Conservation (phyloP, 1,284 basidiomycete genomes). For the Boletellus deceptivus region DNA sequence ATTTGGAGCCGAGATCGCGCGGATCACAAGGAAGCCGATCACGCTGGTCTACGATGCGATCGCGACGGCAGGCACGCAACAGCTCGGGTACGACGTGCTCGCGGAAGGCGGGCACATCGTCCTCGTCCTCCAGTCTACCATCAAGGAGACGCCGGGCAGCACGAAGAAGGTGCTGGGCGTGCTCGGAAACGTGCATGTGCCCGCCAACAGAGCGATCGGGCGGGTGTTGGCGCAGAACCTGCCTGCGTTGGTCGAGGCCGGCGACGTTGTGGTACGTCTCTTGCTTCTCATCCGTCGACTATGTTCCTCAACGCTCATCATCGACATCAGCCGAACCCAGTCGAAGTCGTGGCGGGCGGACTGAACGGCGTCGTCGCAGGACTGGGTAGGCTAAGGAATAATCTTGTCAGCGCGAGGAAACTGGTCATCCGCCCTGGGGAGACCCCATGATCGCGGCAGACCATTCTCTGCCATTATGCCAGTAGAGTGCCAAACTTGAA, state of each 20-base stretch:
- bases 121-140: background rate
- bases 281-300: no score
- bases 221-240: slow-evolving; percentile 15
- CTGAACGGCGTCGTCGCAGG: slow-evolving; percentile 14
- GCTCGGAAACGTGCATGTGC: slow-evolving; percentile 9
- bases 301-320: background rate
- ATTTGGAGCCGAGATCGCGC: slow-evolving; percentile 12
- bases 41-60: slow-evolving; percentile 20
- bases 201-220: slow-evolving; percentile 16
- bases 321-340: slow-evolving; percentile 16
- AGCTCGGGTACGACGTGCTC: slow-evolving; percentile 23
- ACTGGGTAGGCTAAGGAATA: slow-evolving; percentile 23
- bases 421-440: slow-evolving; percentile 15
- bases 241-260: slow-evolving; percentile 14
- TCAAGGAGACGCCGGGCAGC: slow-evolving; percentile 17
- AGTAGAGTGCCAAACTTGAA: background rate
- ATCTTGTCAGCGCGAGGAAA: slow-evolving; percentile 24
- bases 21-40: slow-evolving; percentile 13
- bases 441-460: slow-evolving; percentile 3
- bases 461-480: background rate
- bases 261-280: slow-evolving; percentile 23
- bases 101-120: slow-evolving; percentile 20
- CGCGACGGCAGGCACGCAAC: slow-evolving; percentile 18
- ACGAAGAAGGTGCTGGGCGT: slow-evolving; percentile 15
- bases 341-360: slow-evolving; percentile 25